Evolutionary conservation across 169 alveolate genomes (phyloP), one percentile per base, ranked within the genome.

Genomic region (Eimeria sp.): DNA sequence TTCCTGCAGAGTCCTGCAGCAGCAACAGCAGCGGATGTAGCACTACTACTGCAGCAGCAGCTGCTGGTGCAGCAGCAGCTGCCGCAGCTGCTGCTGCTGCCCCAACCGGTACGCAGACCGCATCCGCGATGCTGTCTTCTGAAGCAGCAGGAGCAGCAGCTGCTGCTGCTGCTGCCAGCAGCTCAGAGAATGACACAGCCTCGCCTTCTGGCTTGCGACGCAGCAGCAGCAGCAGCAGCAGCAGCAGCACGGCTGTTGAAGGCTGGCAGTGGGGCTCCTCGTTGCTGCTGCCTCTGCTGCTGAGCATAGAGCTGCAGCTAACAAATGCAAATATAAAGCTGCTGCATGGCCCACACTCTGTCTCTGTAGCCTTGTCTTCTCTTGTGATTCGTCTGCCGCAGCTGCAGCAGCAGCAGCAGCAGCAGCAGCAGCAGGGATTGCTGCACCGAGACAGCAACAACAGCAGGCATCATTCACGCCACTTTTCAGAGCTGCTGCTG

Each of bases 201-300:
- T 16, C 23, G 20, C 49, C n/a, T n/a, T n/a, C n/a, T n/a, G n/a
- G n/a, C n/a, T n/a, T n/a, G n/a, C n/a, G n/a, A n/a, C n/a, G n/a
- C n/a, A n/a, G n/a, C n/a, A n/a, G n/a, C 82, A 14, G 52, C 82
- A 25, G 37, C 56, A 13, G 52, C 46, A 3, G 82, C 82, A 72
- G 52, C 82, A 37, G 82, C 52, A 27, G 82, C 87, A 23, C 60
- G 58, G 60, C 37, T 9, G 87, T 11, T 3, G 87, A 76, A n/a
- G 33, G 64, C 64, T n/a, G 87, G 87, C 87, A 76, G 62, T 76
- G 87, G 87, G 87, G 87, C 23, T 37, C 87, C 37, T 76, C 87
- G 60, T n/a, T 76, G 87, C 64, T 76, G 87, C 56, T 76, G 87
- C 87, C 87, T 60, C 62, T 76, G 87, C 87, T 76, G 87, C 87